Conservation (phyloP, 148 eudicot species). For the Camellia sinensis region DNA sequence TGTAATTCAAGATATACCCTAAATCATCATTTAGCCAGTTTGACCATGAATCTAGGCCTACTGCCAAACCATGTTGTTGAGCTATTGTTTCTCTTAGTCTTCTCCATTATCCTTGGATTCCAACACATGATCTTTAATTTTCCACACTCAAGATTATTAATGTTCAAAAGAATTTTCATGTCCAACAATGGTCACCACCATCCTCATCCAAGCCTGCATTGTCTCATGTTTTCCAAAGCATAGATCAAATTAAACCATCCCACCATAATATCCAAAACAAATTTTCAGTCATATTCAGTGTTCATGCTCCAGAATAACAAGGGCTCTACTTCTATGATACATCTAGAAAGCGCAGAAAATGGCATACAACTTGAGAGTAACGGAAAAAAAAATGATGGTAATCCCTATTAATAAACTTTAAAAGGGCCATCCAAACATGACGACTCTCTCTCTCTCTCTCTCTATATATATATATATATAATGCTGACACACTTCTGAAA, state of each 20-base stretch:
- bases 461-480: neutral
- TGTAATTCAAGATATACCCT: neutral
- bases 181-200: neutral
- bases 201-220: neutral
- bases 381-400: too few species aligned
- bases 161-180: neutral
- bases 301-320: neutral
- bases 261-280: neutral
- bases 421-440: too few species aligned
- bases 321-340: too few species aligned
- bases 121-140: neutral
- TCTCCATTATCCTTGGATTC: conserved; percentile 4
- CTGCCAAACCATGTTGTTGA: neutral
- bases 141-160: neutral
- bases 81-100: neutral
- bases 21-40: neutral
- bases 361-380: too few species aligned
- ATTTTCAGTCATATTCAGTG: neutral
- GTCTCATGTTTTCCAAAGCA: neutral
- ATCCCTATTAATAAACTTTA: too few species aligned
- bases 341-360: too few species aligned
- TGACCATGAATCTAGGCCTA: neutral
- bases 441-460: neutral
- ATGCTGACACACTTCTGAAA: neutral
- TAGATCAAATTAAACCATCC: neutral